Conservation (phyloP, 2,329 filamentous ascomycete species). For the Cladosporium sp. region DNA sequence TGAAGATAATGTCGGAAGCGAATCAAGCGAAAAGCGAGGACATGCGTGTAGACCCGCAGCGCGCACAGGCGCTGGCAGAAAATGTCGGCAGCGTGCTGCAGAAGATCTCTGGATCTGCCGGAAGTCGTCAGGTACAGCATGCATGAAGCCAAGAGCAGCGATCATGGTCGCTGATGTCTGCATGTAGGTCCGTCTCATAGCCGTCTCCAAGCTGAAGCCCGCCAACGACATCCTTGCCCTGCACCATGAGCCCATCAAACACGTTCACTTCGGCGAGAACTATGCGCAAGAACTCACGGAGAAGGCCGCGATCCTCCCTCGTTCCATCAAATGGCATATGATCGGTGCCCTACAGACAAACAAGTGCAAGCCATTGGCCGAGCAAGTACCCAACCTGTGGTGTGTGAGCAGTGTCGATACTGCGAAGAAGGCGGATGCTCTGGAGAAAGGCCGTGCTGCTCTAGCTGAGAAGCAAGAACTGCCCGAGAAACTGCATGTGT, state of each 20-base stretch:
- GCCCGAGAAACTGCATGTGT: constrained; percentile 57
- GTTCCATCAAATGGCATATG: constrained; percentile 85
- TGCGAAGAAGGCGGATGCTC: constrained; percentile 76
- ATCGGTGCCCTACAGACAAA: constrained; percentile 92
- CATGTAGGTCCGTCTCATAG: constrained; percentile 75
- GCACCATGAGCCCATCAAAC: constrained; percentile 51
- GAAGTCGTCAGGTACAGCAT: constrained; percentile 11
- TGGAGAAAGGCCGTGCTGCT: constrained; percentile 71
- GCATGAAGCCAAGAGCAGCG: background rate
- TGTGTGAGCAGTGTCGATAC: constrained; percentile 88
- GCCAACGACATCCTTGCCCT: constrained; percentile 85
- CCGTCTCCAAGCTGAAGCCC: constrained; percentile 94
- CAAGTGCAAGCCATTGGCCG: constrained; percentile 82
- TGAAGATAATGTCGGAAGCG: constrained; percentile 6
- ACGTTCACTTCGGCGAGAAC: constrained; percentile 88
- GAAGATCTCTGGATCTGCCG: constrained; percentile 29
- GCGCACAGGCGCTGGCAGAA: constrained; percentile 43
- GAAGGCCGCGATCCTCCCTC: constrained; percentile 76
- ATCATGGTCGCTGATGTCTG: constrained; percentile 6
- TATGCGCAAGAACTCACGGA: constrained; percentile 77
- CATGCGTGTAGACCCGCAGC: constrained; percentile 38
- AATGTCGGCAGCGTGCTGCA: constrained; percentile 40
- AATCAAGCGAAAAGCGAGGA: constrained; percentile 9
- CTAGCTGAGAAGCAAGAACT: constrained; percentile 42
- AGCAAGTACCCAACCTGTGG: constrained; percentile 81